Evolutionary conservation across 2,329 filamentous ascomycete species (phyloP), one percentile per base, ranked within the genome.

Genomic region (Fusarium guadeloupense): DNA sequence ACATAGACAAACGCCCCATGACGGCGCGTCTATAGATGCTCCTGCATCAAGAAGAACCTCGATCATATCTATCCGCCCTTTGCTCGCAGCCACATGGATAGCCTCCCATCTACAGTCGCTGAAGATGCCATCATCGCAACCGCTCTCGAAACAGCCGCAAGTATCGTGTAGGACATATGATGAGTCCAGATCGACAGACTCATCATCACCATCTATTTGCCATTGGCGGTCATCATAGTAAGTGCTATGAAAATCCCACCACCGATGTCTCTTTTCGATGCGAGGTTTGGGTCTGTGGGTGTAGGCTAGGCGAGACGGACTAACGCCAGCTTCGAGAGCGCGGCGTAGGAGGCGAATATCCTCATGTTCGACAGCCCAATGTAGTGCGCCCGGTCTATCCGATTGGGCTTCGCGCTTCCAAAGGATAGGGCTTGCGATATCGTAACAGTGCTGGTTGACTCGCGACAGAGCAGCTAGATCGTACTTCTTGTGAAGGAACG

Each of bases 81-180:
- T 70, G 49, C 66, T 69, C 13, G 68, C 68, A 9, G 68, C 68
- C 20, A 70, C 46, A 28, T 70, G 68, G 42, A 70, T 70, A 23
- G 68, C 59, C 37, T 67, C 59, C 68, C 68, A 70, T 28, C 64
- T 62, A 28, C 68, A 70, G 42, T 70, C 68, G 44, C 66, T 69
- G 47, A 70, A 70, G 25, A 70, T 70, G 23, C 68, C 68, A 17
- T 70, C 68, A 31, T 70, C 68, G 53, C 68, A 70, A 10, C 66
- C 68, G 35, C 56, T 64, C 34, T 54, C 64, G 43, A 70, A 70
- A 49, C 68, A 69, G 41, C 64, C 66, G 58, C 68, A 70, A 10
- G 55, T 33, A 9, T 70, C 58, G 44, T 70, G 68, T 26, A 54
- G 34, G 19, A 70, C 59, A 51, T 68, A 70, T 19, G 59, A 54